Conservation (phyloP, 164 flowering plant genomes). For the Vitis riparia region DNA sequence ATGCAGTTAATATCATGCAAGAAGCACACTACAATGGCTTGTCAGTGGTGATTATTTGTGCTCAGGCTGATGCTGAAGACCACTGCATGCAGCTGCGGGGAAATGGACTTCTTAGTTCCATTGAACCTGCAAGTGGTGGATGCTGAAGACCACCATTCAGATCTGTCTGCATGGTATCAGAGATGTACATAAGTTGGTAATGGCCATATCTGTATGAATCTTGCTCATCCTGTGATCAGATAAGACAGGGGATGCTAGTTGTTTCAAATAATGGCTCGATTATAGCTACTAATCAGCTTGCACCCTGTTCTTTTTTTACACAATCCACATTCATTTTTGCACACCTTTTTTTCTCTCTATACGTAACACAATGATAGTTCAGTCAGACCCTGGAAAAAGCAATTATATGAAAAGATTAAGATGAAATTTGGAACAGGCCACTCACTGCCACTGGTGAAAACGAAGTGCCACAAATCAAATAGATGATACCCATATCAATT, state of each 20-base stretch:
- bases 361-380: too few relatives aligned
- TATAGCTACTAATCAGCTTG: not conserved
- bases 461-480: too few relatives aligned
- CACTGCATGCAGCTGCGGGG: constrained; percentile 91
- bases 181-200: constrained; percentile 14
- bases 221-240: constrained; percentile 14
- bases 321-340: not conserved
- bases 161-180: not conserved
- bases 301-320: not conserved
- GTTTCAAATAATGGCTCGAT: constrained; percentile 13
- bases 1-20: constrained; percentile 94
- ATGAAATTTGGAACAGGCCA: too few relatives aligned
- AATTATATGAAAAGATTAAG: too few relatives aligned
- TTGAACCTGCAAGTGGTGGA: constrained; percentile 86
- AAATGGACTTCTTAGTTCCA: constrained; percentile 92
- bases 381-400: too few relatives aligned
- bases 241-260: constrained; percentile 5
- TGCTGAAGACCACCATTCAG: constrained; percentile 35
- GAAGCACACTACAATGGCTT: constrained; percentile 92
- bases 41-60: constrained; percentile 86
- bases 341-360: not conserved
- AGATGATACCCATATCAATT: too few relatives aligned
- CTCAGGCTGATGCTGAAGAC: constrained; percentile 90
- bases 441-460: too few relatives aligned
- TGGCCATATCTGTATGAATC: constrained; percentile 5